phyloP scores from a whole-genome alignment of 768 basidiomycete species.

The Leccinum subtestaceum region DNA sequence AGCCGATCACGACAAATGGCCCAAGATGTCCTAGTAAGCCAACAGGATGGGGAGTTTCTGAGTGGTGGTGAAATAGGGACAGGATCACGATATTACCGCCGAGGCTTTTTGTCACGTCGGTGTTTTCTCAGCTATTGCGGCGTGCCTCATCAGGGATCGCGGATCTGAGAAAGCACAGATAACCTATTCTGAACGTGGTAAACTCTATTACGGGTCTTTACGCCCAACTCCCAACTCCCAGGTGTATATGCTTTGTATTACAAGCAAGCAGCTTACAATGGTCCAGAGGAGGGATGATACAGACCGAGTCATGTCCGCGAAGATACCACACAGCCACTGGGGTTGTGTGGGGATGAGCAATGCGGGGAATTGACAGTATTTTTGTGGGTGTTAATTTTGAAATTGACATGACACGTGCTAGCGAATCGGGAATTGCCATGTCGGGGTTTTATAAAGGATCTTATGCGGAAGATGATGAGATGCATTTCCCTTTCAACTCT shows the following conservation, averaged over 20 bases:
- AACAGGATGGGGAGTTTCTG: not conserved
- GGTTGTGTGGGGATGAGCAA: not conserved
- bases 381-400: conserved; percentile 8
- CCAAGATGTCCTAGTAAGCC: not conserved
- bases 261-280: not conserved
- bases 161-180: conserved; percentile 25
- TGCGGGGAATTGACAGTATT: conserved; percentile 11
- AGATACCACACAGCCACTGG: conserved; percentile 1
- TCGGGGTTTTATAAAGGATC: conserved; percentile 27
- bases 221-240: conserved; percentile 8
- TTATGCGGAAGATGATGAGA: not conserved
- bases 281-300: not conserved
- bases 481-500: not conserved
- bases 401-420: conserved; percentile 23
- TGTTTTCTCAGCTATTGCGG: conserved; percentile 5
- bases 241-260: not conserved
- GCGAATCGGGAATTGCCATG: conserved; percentile 24
- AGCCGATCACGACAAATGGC: not conserved
- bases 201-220: conserved; percentile 3
- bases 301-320: not conserved
- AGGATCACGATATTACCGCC: not conserved
- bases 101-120: not conserved
- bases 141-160: conserved; percentile 2
- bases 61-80: not conserved
- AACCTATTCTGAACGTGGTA: conserved; percentile 10